Evolutionary conservation across 2,329 filamentous ascomycete species (phyloP), one percentile per base, ranked within the genome.

Genomic region (Botryotinia calthae): DNA sequence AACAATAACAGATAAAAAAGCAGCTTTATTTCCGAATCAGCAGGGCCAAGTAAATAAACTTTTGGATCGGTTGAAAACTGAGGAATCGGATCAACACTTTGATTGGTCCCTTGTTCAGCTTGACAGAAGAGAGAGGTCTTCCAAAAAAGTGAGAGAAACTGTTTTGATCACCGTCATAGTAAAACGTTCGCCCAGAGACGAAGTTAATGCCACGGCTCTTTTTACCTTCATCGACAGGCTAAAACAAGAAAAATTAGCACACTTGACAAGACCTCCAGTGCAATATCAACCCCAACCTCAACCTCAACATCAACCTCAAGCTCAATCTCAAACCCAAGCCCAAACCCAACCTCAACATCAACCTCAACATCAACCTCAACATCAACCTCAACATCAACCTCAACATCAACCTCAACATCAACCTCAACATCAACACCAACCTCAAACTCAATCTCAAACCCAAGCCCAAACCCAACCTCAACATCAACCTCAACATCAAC

Each of bases 41-140:
- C 76, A 78, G 64, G 64, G 67, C 3, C 80, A 81, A 70, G 76
- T 81, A 42, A 76, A 76, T 28, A 74, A 68, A 14, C 65, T 81
- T 5, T 54, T 81, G 56, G 80, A 81, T 58, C 73, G 74, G 4
- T 74, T 79, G 44, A 77, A 69, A 37, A 75, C 56, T 2, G 74
- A 70, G 40, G 78, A 81, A 58, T 9, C 4, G 3, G 77, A 80
- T 42, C 64, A 46, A 2, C 69, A 75, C 59, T 81, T 79, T 73
- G 73, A 76, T 58, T 81, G 78, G 78, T 76, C 77, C 2, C 73
- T 81, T 40, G 76, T 74, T 9, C 79, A 81, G 68, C 69, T 81
- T 25, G 76, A 78, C 22, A 75, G 72, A 44, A 74, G 73, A 65
- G 68, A 70, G 28, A 74, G 73, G 44, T 71, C 56, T 18, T 20